Evolutionary conservation across 495 filamentous ascomycete species (phyloP).

Genomic region (Podospora appendiculata): DNA sequence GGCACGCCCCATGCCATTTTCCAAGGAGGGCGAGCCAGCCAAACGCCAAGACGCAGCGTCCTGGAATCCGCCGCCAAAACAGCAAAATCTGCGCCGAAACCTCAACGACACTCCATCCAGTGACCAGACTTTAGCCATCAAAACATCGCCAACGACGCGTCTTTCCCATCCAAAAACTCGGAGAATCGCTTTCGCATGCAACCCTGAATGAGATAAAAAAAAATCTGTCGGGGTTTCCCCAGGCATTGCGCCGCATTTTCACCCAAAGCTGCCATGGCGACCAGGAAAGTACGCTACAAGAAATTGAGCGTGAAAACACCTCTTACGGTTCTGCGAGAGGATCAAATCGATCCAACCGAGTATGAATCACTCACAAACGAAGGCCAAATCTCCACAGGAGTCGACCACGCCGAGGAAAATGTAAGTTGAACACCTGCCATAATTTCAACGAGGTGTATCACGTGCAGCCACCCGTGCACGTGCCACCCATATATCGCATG

Average conservation of each 20-base stretch:
- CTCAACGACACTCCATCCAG: slow-evolving; percentile 62
- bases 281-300: slow-evolving; percentile 73
- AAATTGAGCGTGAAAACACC: slow-evolving; percentile 84
- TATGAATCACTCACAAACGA: slow-evolving; percentile 48
- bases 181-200: slow-evolving; percentile 47
- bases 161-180: slow-evolving; percentile 49
- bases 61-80: slow-evolving; percentile 22
- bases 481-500: slow-evolving; percentile 27
- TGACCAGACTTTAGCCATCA: slow-evolving; percentile 47
- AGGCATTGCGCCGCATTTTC: slow-evolving; percentile 31
- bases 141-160: slow-evolving; percentile 46
- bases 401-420: slow-evolving; percentile 94
- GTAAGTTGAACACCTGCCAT: slow-evolving; percentile 57
- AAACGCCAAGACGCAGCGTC: slow-evolving; percentile 18
- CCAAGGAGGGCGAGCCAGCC: slow-evolving; percentile 7
- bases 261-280: slow-evolving; percentile 50
- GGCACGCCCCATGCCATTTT: slow-evolving; percentile 8
- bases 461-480: slow-evolving; percentile 34
- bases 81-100: slow-evolving; percentile 42
- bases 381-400: slow-evolving; percentile 82
- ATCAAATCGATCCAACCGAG: slow-evolving; percentile 74
- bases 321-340: slow-evolving; percentile 78
- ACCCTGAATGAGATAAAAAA: slow-evolving; percentile 37
- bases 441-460: slow-evolving; percentile 32
- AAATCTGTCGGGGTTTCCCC: slow-evolving; percentile 40